Evolutionary conservation across 1,139 yeast species (phyloP).

Genomic region (Taphrina populina): DNA sequence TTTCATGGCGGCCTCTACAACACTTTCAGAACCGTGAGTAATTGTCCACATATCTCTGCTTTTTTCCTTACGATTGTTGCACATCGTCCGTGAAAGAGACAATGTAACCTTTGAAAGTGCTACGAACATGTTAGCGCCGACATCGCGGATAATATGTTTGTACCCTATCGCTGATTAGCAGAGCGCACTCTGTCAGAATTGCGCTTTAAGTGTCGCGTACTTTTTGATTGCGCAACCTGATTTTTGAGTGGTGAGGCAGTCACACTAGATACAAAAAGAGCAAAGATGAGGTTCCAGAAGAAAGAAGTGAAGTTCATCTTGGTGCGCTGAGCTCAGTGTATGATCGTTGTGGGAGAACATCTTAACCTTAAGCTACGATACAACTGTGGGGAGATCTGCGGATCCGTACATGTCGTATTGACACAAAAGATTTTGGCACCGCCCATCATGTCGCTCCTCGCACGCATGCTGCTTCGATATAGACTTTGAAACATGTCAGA

Average conservation of each 20-base stretch:
- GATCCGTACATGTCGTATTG: too few relatives aligned
- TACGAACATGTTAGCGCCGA: too few relatives aligned
- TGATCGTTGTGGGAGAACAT: too few relatives aligned
- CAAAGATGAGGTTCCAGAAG: not conserved
- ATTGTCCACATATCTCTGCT: not conserved
- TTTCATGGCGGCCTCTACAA: constrained; percentile 7
- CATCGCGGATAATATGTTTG: too few relatives aligned
- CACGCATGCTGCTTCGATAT: not conserved
- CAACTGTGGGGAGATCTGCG: too few relatives aligned
- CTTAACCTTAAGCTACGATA: too few relatives aligned
- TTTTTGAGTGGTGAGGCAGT: constrained; percentile 13
- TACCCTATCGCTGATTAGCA: too few relatives aligned
- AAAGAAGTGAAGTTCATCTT: not conserved
- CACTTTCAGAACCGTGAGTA: not conserved
- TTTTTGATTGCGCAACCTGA: constrained; percentile 24
- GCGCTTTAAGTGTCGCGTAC: too few relatives aligned
- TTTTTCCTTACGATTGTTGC: constrained; percentile 1
- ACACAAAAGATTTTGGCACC: too few relatives aligned
- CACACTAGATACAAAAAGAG: not conserved
- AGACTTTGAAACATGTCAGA: constrained; percentile 1
- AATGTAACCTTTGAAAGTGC: constrained; percentile 8
- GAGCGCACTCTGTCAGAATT: not conserved
- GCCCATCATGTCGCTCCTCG: too few relatives aligned
- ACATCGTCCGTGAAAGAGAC: constrained; percentile 10
- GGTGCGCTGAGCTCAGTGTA: too few relatives aligned